phyloP scores from a whole-genome alignment of 495 filamentous ascomycete species.

The Aspergillus olivimuriae region DNA sequence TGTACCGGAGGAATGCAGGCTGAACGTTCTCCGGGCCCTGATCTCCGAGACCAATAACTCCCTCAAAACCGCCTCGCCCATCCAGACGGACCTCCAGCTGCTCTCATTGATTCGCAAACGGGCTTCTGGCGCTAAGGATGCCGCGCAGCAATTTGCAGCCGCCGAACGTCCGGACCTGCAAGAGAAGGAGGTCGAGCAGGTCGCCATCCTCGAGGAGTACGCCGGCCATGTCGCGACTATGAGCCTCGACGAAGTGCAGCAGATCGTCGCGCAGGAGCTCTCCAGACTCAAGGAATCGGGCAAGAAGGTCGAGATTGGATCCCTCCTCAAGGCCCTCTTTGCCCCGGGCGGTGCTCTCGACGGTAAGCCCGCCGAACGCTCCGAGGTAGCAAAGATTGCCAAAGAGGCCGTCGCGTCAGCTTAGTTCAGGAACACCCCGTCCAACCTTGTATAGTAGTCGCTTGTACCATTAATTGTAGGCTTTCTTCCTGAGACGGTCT shows the following conservation, averaged over 20 bases:
- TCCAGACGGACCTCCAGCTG: constrained; percentile 52
- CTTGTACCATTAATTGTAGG: constrained; percentile 13
- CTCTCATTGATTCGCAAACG: constrained; percentile 54
- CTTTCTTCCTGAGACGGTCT: neutral
- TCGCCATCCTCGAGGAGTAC: constrained; percentile 52
- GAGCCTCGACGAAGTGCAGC: constrained; percentile 42
- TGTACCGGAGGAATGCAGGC: constrained; percentile 17
- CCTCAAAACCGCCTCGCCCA: constrained; percentile 52
- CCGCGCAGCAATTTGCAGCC: constrained; percentile 45
- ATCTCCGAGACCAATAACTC: constrained; percentile 59
- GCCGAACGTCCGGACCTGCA: constrained; percentile 50
- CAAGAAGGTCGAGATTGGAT: constrained; percentile 37
- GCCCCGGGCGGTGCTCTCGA: constrained; percentile 41
- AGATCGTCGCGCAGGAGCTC: constrained; percentile 38
- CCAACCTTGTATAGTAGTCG: constrained; percentile 12
- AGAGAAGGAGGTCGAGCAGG: constrained; percentile 51
- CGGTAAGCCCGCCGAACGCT: constrained; percentile 47
- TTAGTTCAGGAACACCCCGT: constrained; percentile 10
- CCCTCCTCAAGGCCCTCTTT: constrained; percentile 43
- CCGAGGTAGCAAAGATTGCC: constrained; percentile 41
- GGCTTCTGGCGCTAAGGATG: constrained; percentile 38
- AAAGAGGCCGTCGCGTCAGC: constrained; percentile 31
- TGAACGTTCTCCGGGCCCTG: constrained; percentile 53
- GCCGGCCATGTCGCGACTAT: constrained; percentile 45
- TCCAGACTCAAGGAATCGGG: constrained; percentile 34